Conservation (phyloP, 768 basidiomycete species). For the Inosperma sp. region DNA sequence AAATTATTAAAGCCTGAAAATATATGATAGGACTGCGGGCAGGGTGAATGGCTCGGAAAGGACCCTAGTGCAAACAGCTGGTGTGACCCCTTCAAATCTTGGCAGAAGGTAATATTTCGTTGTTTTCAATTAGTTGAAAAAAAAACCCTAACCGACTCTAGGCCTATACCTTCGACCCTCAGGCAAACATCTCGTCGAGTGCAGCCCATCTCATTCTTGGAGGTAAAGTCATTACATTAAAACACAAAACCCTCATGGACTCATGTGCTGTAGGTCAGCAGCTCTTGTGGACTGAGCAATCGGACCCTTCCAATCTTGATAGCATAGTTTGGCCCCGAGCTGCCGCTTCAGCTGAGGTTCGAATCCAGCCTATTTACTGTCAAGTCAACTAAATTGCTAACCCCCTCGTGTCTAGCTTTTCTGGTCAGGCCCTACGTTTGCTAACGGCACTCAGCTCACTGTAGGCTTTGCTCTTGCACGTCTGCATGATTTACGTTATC, state of each 20-base stretch:
- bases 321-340: slow-evolving; percentile 69
- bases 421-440: slow-evolving; percentile 56
- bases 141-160: slow-evolving; percentile 9
- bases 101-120: slow-evolving; percentile 52
- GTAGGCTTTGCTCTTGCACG: slow-evolving; percentile 52
- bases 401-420: slow-evolving; percentile 40
- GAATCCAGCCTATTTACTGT: background rate
- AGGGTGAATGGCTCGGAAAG: slow-evolving; percentile 64
- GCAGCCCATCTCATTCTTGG: slow-evolving; percentile 60
- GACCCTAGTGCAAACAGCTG: slow-evolving; percentile 53
- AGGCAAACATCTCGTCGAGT: slow-evolving; percentile 44
- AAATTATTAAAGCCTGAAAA: background rate
- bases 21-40: slow-evolving; percentile 57
- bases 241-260: background rate
- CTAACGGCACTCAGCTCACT: slow-evolving; percentile 37
- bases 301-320: slow-evolving; percentile 64
- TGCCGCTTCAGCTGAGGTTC: slow-evolving; percentile 59
- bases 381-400: background rate
- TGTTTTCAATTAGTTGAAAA: background rate
- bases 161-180: slow-evolving; percentile 71
- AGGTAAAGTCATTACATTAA: slow-evolving; percentile 36
- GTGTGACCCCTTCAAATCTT: slow-evolving; percentile 79
- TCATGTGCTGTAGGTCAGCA: slow-evolving; percentile 47
- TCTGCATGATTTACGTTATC: slow-evolving; percentile 59
- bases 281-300: slow-evolving; percentile 72